Base-by-base conservation (phyloP, 2,329 filamentous ascomycete genomes). In the Dichotomopilus funicola region DNA sequence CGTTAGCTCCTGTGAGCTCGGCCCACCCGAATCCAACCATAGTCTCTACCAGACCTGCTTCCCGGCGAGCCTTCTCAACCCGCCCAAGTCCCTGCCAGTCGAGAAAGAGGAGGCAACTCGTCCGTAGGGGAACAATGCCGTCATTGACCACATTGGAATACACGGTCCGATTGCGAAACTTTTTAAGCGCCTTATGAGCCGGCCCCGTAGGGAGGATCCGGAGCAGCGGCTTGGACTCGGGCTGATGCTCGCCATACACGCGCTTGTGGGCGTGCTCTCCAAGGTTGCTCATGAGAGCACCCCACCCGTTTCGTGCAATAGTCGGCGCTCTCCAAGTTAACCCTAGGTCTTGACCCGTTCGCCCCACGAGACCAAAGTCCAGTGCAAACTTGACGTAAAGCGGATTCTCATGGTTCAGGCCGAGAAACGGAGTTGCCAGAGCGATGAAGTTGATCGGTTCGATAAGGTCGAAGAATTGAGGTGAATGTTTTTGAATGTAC, bases 111-210 rank as follows among this genome's bases (percentile, higher is more conserved):
- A 99, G 76, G 70, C 92, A 99, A 60, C 92, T 97, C 4, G 94
- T 99, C 27, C 94, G 84, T 37, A 99, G 74, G 2, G 94, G 94
- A 4, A 99, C 94, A 63, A 99, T 96, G 3, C 91, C 92, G 71
- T 97, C 92, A 66, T 97, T 97, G 63, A 97, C 92, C 10, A 97
- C 91, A 65, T 97, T 97, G 1, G 91, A 96, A 69, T 97, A 97
- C 1, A 96, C 78, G 0, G 94, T 97, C 12, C 92, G 80, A 68
- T 95, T 95, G 27, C 89, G 79, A 70, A 97, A 97, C 72, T 89
- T 90, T 67, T 87, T 86, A 42, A 97, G 73, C 1, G 91, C 92
- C 53, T 83, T 82, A 69, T 96, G 91, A 6, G 92, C 94, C 12
- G 92, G 91, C 0, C 92, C 92, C 6, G 89, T 95, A 0, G 94